phyloP scores from a whole-genome alignment of 441 rosid species.

The Adansonia grandidieri region DNA sequence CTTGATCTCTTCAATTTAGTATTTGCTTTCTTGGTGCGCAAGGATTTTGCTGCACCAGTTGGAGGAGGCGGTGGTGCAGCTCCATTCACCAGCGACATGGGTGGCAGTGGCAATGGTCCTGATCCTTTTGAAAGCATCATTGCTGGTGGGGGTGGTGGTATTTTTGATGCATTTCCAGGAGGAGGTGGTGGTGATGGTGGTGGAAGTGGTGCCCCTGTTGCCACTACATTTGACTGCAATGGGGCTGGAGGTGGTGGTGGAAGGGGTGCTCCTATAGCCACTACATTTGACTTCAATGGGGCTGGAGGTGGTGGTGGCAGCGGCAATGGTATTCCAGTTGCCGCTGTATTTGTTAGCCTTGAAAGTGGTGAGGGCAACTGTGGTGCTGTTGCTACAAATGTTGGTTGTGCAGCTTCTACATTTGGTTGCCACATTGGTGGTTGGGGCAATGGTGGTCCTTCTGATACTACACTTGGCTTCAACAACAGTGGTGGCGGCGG shows the following conservation, averaged over 20 bases:
- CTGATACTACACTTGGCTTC: background rate
- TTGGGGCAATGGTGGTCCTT: conserved; percentile 24
- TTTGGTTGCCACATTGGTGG: conserved; percentile 21
- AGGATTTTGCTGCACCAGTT: conserved; percentile 50
- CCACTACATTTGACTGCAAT: conserved; percentile 2
- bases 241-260: conserved; percentile 19
- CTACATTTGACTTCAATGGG: background rate
- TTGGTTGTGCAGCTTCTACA: conserved; percentile 14
- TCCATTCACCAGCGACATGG: conserved; percentile 40
- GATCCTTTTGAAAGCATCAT: conserved; percentile 34
- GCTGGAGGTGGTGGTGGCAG: conserved; percentile 27
- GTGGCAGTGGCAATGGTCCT: conserved; percentile 42
- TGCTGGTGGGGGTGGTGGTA: conserved; percentile 35
- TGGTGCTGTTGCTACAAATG: conserved; percentile 6
- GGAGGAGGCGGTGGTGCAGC: conserved; percentile 65
- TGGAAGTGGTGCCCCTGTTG: conserved; percentile 30
- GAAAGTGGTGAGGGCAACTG: conserved; percentile 21
- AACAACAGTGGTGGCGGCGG: conserved; percentile 20
- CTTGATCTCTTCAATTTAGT: conserved; percentile 82
- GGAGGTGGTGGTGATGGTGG: conserved; percentile 52
- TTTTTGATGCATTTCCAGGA: conserved; percentile 23
- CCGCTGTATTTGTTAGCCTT: background rate
- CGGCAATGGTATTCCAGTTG: conserved; percentile 1
- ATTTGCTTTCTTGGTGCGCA: conserved; percentile 67
- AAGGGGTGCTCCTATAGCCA: background rate